Evolutionary conservation across 164 flowering plant genomes (phyloP), one percentile per base, ranked within the genome.

Genomic region (Piper betle): DNA sequence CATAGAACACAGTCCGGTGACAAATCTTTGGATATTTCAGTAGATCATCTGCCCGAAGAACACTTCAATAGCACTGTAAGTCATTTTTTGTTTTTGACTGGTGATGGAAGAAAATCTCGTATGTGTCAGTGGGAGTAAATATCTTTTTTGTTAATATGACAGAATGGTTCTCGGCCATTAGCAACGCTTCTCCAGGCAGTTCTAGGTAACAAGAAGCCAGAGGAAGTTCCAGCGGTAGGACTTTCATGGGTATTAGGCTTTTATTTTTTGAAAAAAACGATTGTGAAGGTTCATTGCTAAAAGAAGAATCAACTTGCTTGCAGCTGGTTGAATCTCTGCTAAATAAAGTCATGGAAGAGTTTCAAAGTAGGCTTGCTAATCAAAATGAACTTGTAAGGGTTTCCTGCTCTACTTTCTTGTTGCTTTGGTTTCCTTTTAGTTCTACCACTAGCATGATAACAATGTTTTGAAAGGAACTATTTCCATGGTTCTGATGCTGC

Each of bases 251-350:
- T 17, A 50, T 65, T 37, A 11, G 19, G 8, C 4, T 41, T 20
- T n/a, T n/a, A n/a, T n/a, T 55, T 13, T 46, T 46, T 6, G 6
- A 46, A 6, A 3, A 10, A 10, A 46, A 10, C 50, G 3, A 10
- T 46, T 46, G 11, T 46, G 50, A 5, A 25, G 33, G 33, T 25
- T 25, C 33, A 25, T 25, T 25, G 33, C 33, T 25, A 25, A 25
- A 9, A 46, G 15, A 46, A 6, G 50, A 46, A 46, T 46, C 50
- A 46, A 46, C 9, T 33, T 68, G 25, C 50, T 6, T 52, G 53
- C 83, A 94, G 99, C 68, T 88, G 72, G 88, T 94, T 65, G 96
- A 88, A 71, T 78, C 84, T 59, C 66, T 91, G 84, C 77, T 94
- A 13, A 72, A 66, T 57, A 91, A 84, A 76, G 79, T 94, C 40